Evolutionary conservation across 2,329 filamentous ascomycete genomes (phyloP), one percentile per base, ranked within the genome.

Genomic region (Monilinia aucupariae): DNA sequence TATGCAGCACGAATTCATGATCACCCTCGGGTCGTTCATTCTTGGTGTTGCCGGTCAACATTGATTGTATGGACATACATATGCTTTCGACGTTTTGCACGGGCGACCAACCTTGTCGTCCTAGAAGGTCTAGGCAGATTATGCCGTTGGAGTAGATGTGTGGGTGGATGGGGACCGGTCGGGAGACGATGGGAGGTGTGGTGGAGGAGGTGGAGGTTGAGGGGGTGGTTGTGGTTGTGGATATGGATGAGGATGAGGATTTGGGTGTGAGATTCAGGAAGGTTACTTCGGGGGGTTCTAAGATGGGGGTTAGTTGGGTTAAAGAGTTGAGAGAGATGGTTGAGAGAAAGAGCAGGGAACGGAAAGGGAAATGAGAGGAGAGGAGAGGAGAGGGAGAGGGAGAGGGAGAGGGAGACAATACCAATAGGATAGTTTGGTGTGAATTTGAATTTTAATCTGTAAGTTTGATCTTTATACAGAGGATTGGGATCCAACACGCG

Each of bases 21-120:
- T 99, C 92, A 4, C 93, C 94, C 0, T 89, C 88, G 0, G 94
- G 94, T 41, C 94, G 82, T 77, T 97, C 92, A 71, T 93, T 88
- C 78, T 92, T 93, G 13, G 85, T 88, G 75, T 99, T 99, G 65
- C 93, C 92, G 1, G 94, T 97, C 73, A 99, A 78, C 94, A 99
- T 99, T 78, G 91, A 96, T 78, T 99, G 94, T 61, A 99, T 84
- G 76, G 91, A 96, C 85, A 99, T 94, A 79, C 92, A 97, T 32
- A 99, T 87, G 72, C 90, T 96, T 79, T 97, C 93, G 10, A 97
- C 94, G 64, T 93, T 97, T 74, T 99, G 94, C 0, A 99, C 93
- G 0, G 94, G 94, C 54, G 89, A 94, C 94, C 94, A 99, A 63
- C 94, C 94, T 67, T 91, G 87, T 12, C 84, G 81, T 59, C 91